These are phyloP conservation scores for Corylus americana DNA, from an alignment of 306 rosid species.

Conservation along the genomic window DNA sequence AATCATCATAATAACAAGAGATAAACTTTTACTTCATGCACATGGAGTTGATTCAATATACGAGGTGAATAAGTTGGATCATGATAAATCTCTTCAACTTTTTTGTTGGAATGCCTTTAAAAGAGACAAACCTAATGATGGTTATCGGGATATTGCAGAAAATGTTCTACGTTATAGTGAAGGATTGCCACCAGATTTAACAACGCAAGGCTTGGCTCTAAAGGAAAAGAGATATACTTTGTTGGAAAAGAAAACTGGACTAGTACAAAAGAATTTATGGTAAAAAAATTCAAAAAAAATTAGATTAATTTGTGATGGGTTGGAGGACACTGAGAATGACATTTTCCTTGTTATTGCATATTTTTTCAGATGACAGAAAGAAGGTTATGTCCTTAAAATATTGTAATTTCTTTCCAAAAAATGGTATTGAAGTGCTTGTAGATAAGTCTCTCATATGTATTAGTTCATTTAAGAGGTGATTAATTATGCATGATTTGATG, in stretches of 20 bases:
- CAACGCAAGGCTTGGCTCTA: neutral
- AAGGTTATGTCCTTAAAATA: neutral
- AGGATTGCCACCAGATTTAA: neutral
- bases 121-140: neutral
- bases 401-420: no score
- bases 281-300: slow-evolving; percentile 10
- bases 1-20: no score
- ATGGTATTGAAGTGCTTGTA: slow-evolving; percentile 14
- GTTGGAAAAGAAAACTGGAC: slow-evolving; percentile 11
- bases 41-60: neutral
- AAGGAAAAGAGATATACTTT: neutral
- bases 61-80: neutral
- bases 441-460: no score
- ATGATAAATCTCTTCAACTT: neutral
- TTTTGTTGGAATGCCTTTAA: neutral
- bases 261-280: neutral
- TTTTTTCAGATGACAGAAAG: slow-evolving; percentile 12
- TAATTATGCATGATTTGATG: slow-evolving; percentile 33
- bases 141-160: neutral
- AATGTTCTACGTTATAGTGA: neutral
- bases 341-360: slow-evolving; percentile 37
- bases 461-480: neutral
- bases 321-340: slow-evolving; percentile 12
- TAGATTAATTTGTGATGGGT: slow-evolving; percentile 27
- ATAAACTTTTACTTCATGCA: no score